Evolutionary conservation across 2,329 filamentous ascomycete genomes (phyloP), one percentile per base, ranked within the genome.

Genomic region (Aspergillus texensis): DNA sequence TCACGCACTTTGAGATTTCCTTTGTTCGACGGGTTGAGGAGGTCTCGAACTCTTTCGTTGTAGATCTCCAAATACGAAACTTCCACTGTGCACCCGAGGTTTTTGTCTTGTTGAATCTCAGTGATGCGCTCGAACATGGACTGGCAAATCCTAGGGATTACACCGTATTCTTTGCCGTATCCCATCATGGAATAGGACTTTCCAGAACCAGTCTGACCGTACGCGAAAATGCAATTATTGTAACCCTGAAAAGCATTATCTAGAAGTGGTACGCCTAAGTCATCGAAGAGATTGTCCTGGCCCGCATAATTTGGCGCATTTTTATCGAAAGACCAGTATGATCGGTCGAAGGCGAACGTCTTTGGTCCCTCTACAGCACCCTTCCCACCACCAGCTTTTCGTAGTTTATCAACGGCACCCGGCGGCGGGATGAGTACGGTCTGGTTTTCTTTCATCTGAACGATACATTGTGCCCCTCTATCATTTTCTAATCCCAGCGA

Each of bases 111-210:
- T 66, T 86, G 83, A 72, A 94, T 83, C 56, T 82, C 81, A 30
- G 82, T 82, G 74, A 99, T 99, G 67, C 94, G 86, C 74, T 90
- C 88, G 78, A 99, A 99, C 93, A 99, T 98, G 73, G 97, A 91
- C 81, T 95, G 92, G 78, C 95, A 99, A 81, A 99, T 99, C 73
- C 89, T 91, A 53, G 96, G 95, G 66, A 98, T 98, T 67, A 99
- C 95, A 78, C 95, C 95, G 62, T 93, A 87, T 75, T 99, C 94
- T 73, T 94, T 91, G 60, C 95, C 95, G 80, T 98, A 99, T 56
- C 95, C 95, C 95, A 99, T 99, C 94, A 99, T 99, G 36, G 94
- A 97, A 79, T 99, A 99, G 19, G 93, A 97, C 82, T 99, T 99
- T 80, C 95, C 95, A 1, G 95, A 98, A 70, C 95, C 95, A 2